phyloP scores from a whole-genome alignment of 805 yeast genomes.

The Kodamaea lidongshanica region DNA sequence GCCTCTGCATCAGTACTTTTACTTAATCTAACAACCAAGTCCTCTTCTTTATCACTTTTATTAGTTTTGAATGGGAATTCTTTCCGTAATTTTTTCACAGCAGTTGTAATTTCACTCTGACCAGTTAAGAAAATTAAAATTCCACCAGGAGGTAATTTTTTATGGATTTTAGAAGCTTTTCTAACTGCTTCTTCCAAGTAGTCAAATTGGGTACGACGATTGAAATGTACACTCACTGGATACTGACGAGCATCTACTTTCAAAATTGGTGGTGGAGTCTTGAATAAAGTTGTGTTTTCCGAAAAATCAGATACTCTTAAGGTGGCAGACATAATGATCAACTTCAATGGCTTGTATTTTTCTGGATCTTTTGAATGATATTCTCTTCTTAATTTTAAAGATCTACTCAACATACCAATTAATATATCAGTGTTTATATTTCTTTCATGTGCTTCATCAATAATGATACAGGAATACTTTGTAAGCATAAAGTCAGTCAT shows the following conservation, averaged over 20 bases:
- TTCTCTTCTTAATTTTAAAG: conserved; percentile 61
- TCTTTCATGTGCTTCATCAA: conserved; percentile 98
- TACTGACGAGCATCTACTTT: conserved; percentile 89
- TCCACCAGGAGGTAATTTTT: conserved; percentile 85
- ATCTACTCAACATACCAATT: conserved; percentile 90
- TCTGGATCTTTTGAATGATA: conserved; percentile 43
- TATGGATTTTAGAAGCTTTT: conserved; percentile 83
- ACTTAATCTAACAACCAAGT: conserved; percentile 37
- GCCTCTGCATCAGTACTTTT: conserved; percentile 70
- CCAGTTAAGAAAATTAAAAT: conserved; percentile 90
- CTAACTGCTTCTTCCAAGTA: conserved; percentile 82
- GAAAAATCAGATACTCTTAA: conserved; percentile 89
- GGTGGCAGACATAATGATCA: conserved; percentile 96
- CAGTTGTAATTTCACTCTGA: conserved; percentile 77
- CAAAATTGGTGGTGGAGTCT: conserved; percentile 74
- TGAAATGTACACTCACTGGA: conserved; percentile 90
- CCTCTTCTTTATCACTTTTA: conserved; percentile 21
- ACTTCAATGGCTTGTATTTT: conserved; percentile 57
- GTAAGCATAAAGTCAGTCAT: conserved; percentile 76
- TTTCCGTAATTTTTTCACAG: conserved; percentile 62
- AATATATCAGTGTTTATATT: conserved; percentile 92
- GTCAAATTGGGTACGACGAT: conserved; percentile 66
- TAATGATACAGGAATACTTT: conserved; percentile 79
- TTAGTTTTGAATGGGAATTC: conserved; percentile 54
- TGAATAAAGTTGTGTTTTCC: conserved; percentile 67